These are phyloP conservation scores for Hypoxylon perforatum DNA, from an alignment of 495 filamentous ascomycete species.

Conservation along the genomic window DNA sequence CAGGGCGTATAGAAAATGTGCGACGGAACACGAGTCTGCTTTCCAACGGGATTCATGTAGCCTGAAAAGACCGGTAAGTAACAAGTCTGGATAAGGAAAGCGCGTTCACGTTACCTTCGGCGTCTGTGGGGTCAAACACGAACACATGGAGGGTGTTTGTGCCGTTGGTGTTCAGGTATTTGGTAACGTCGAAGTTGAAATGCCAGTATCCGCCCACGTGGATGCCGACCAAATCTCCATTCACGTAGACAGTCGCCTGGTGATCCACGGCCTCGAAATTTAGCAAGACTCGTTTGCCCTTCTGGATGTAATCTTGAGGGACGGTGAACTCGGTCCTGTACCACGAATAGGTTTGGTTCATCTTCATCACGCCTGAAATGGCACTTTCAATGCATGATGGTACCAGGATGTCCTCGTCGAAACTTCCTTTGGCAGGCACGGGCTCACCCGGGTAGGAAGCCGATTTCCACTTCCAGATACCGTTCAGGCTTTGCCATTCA, in stretches of 20 bases:
- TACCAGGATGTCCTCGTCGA: slow-evolving; percentile 65
- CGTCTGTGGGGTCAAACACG: slow-evolving; percentile 73
- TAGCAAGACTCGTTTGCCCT: slow-evolving; percentile 58
- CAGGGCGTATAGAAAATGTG: slow-evolving; percentile 79
- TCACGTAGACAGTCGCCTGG: slow-evolving; percentile 72
- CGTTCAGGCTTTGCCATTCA: slow-evolving; percentile 72
- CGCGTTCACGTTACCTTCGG: slow-evolving; percentile 40
- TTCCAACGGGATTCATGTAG: slow-evolving; percentile 70
- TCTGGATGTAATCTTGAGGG: slow-evolving; percentile 56
- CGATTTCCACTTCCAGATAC: slow-evolving; percentile 71
- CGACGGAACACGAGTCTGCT: slow-evolving; percentile 66
- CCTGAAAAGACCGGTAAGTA: slow-evolving; percentile 21
- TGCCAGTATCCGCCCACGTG: slow-evolving; percentile 72
- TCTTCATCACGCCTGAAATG: slow-evolving; percentile 62
- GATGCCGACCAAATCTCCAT: slow-evolving; percentile 63
- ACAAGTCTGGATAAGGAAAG: not conserved
- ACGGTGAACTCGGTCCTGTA: slow-evolving; percentile 68
- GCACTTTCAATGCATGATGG: slow-evolving; percentile 72
- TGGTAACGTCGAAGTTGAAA: slow-evolving; percentile 69
- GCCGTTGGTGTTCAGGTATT: slow-evolving; percentile 52
- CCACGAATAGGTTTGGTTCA: slow-evolving; percentile 65
- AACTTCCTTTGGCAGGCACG: slow-evolving; percentile 21
- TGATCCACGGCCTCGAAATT: slow-evolving; percentile 78
- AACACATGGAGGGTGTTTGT: slow-evolving; percentile 70
- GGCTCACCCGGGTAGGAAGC: slow-evolving; percentile 54